Evolutionary conservation across 495 filamentous ascomycete species (phyloP).

Genomic region (Hypoxylon intermedium): DNA sequence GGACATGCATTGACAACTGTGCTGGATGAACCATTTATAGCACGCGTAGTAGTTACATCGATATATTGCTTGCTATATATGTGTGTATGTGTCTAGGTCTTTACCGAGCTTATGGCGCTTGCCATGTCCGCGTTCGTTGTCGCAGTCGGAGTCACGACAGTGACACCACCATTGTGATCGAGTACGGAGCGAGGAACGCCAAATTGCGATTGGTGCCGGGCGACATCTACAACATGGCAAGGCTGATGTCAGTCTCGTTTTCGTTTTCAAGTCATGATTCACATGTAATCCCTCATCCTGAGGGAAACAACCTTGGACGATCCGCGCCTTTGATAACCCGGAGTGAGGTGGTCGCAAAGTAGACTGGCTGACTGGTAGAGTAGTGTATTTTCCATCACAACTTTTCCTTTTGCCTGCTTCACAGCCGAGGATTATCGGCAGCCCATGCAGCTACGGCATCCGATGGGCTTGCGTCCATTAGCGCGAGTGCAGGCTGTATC

Average conservation of each 20-base stretch:
- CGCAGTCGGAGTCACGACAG: constrained; percentile 18
- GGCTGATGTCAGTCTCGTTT: too few relatives aligned
- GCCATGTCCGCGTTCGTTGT: not conserved
- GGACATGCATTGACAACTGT: constrained; percentile 12
- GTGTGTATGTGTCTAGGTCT: constrained; percentile 8
- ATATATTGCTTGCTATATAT: constrained; percentile 15
- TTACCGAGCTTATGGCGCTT: constrained; percentile 6
- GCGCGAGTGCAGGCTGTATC: constrained; percentile 16
- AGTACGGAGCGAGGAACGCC: constrained; percentile 2
- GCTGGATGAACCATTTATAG: constrained; percentile 8
- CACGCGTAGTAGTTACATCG: constrained; percentile 21
- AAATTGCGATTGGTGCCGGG: not conserved
- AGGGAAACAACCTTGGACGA: too few relatives aligned
- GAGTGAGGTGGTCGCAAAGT: too few relatives aligned
- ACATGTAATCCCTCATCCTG: too few relatives aligned
- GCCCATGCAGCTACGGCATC: constrained; percentile 10
- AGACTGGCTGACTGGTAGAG: too few relatives aligned
- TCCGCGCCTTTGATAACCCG: too few relatives aligned
- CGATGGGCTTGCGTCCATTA: constrained; percentile 20
- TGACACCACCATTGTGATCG: constrained; percentile 14
- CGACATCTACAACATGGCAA: not conserved
- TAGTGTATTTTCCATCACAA: constrained; percentile 12
- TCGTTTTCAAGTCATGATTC: too few relatives aligned
- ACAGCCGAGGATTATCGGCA: constrained; percentile 16
- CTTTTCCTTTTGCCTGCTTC: constrained; percentile 25